These are phyloP conservation scores for Lomentospora prolificans DNA, from an alignment of 2,329 filamentous ascomycete species.

Conservation along the genomic window DNA sequence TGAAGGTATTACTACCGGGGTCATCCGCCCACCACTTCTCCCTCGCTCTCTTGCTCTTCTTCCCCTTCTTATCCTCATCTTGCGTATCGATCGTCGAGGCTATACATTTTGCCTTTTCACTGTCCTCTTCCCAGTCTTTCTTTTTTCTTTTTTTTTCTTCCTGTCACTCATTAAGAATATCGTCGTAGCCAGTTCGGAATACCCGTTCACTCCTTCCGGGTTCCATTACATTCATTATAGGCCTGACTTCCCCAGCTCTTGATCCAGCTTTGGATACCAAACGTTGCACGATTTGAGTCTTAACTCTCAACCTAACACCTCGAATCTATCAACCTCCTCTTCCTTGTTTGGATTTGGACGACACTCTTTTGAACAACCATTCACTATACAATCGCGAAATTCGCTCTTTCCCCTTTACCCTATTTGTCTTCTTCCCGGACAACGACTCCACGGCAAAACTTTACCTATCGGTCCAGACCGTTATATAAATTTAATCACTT, in stretches of 20 bases:
- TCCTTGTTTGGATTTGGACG: conserved; percentile 18
- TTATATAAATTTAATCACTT: background rate
- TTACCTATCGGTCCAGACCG: background rate
- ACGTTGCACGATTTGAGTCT: background rate
- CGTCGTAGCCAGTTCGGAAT: conserved; percentile 1
- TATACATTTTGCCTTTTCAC: conserved; percentile 22
- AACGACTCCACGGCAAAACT: conserved; percentile 3
- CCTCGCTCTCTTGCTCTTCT: conserved; percentile 23
- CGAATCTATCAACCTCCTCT: conserved; percentile 9
- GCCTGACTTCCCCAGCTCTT: conserved; percentile 7
- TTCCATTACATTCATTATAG: conserved; percentile 14
- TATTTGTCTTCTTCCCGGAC: background rate
- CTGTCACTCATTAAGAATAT: conserved; percentile 12
- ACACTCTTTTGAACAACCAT: conserved; percentile 18
- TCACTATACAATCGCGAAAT: conserved; percentile 1
- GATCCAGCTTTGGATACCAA: background rate
- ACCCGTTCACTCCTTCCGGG: conserved; percentile 21
- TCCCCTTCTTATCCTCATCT: conserved; percentile 20
- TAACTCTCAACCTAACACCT: background rate
- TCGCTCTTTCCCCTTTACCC: conserved; percentile 1
- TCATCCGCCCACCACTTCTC: conserved; percentile 25
- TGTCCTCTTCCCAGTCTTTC: conserved; percentile 23
- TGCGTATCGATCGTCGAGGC: conserved; percentile 16
- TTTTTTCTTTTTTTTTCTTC: conserved; percentile 10
- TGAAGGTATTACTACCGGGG: conserved; percentile 23